Base-by-base conservation (phyloP, 2,329 filamentous ascomycete species). In the Ascochyta clinopodiicola region DNA sequence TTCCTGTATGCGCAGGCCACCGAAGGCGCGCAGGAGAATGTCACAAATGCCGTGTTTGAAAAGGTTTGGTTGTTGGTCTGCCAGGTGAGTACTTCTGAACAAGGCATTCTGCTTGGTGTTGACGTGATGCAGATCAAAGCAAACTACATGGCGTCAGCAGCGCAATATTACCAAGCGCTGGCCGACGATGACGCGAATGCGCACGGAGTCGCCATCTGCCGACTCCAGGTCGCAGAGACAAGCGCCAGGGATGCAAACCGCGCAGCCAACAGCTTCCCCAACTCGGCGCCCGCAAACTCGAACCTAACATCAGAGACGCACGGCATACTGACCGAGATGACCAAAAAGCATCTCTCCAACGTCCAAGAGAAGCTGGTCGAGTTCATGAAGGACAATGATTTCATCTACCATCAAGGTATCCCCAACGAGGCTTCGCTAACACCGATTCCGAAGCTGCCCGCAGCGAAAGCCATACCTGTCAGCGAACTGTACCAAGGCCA, bases 401-500 rank as follows among this genome's bases (percentile, higher is more conserved):
- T 95, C 75, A 96, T 99, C 72, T 99, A 99, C 71, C 95, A 99
- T 73, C 92, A 98, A 66, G 88, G 87, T 1, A 88, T 99, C 1
- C 94, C 95, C 0, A 88, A 88, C 9, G 92, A 97, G 75, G 90
- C 92, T 4, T 89, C 88, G 25, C 79, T 99, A 12, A 80, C 91
- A 1, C 84, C 89, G 1, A 92, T 99, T 44, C 85, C 92, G 3
- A 99, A 98, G 74, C 82, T 98, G 15, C 92, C 94, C 4, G 96
- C 95, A 1, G 93, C 95, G 7, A 99, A 99, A 75, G 92, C 95
- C 3, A 98, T 99, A 59, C 94, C 95, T 0, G 94, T 99, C 27
- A 96, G 91, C 72, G 96, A 99, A 73, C 81, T 99, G 0, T 99
- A 99, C 70, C 92, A 96, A 54, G 94, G 94, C 1, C 95, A 98